These are phyloP conservation scores for Lithocarpus polystachyus DNA, from an alignment of 306 rosid genomes.

Conservation along the genomic window DNA sequence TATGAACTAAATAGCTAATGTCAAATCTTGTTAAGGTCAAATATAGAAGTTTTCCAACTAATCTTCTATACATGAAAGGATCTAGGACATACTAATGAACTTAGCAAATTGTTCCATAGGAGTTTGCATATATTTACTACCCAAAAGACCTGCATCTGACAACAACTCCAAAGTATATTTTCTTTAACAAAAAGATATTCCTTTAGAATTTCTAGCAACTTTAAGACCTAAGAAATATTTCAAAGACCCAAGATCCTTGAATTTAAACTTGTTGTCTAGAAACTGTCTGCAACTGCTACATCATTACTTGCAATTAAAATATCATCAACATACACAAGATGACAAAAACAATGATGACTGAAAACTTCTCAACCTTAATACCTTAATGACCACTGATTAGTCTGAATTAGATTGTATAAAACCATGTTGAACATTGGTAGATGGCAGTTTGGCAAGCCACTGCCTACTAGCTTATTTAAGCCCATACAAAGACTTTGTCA, in stretches of 20 bases:
- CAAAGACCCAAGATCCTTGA: neutral
- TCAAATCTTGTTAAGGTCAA: neutral
- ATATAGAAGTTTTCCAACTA: neutral
- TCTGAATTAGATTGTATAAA: neutral
- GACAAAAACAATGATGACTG: neutral
- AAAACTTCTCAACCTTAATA: neutral
- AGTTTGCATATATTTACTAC: no score
- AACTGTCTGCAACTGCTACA: neutral
- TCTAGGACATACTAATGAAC: neutral
- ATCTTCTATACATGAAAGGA: neutral
- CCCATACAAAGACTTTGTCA: neutral
- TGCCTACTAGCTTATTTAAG: neutral
- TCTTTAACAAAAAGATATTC: no score
- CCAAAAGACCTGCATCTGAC: neutral
- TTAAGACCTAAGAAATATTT: neutral
- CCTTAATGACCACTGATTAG: neutral
- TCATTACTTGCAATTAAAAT: neutral
- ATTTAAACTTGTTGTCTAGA: neutral
- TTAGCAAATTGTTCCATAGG: neutral
- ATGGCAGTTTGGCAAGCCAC: neutral
- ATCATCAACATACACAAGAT: neutral
- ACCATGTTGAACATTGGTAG: neutral
- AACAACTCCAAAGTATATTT: neutral
- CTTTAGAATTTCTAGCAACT: neutral
- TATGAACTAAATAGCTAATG: neutral